Conservation (phyloP, 1,284 basidiomycete species). For the Ustilago crameri region DNA sequence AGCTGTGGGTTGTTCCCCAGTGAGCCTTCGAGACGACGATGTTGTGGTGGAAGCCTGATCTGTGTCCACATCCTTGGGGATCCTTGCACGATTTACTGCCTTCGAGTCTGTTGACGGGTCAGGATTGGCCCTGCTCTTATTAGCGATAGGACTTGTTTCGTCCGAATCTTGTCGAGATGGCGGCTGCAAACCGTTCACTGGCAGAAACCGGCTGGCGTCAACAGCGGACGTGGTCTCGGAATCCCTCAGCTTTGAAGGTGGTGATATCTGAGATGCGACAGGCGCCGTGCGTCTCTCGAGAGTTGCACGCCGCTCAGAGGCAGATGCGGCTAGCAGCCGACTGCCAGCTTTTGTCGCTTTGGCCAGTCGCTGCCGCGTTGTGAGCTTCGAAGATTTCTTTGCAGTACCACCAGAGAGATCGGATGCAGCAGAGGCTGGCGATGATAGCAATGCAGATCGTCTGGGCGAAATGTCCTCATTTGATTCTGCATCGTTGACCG, state of each 20-base stretch:
- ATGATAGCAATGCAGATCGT: slow-evolving; percentile 1
- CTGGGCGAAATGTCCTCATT: slow-evolving; percentile 4
- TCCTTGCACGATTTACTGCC: no score
- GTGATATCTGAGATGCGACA: background rate
- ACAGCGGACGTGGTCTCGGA: no score
- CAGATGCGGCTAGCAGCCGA: slow-evolving; percentile 24
- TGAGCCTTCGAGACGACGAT: no score
- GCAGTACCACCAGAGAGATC: slow-evolving; percentile 5
- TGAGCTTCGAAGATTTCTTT: slow-evolving; percentile 37
- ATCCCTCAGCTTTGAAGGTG: slow-evolving; percentile 7
- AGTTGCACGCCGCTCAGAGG: slow-evolving; percentile 16
- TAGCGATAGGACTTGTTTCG: no score
- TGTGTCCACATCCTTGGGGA: no score
- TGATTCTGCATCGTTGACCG: slow-evolving; percentile 3
- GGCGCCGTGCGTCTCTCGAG: slow-evolving; percentile 16
- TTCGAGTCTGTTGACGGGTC: no score
- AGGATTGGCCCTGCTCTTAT: no score
- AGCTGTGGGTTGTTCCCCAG: no score
- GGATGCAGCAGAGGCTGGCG: slow-evolving; percentile 14
- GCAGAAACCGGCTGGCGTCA: no score
- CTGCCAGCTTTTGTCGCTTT: slow-evolving; percentile 49
- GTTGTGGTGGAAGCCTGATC: no score
- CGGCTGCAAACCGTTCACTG: no score
- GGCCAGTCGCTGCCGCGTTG: slow-evolving; percentile 43
- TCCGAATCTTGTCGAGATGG: no score